These are phyloP conservation scores for Prunella vulgaris DNA, from an alignment of 257 asterid species.

Conservation along the genomic window DNA sequence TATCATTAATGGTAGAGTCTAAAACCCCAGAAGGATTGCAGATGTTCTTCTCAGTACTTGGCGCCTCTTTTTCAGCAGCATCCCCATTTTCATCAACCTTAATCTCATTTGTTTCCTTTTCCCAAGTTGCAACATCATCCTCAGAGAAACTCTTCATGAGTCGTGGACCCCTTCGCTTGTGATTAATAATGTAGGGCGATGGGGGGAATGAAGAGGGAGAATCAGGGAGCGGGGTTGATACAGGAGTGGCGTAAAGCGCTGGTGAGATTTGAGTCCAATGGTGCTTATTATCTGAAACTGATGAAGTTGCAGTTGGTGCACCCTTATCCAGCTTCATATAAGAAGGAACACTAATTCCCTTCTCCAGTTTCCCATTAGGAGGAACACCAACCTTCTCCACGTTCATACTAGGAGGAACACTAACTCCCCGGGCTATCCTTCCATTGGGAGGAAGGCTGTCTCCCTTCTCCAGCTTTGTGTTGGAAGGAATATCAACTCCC, in stretches of 20 bases:
- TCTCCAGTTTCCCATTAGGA: not conserved
- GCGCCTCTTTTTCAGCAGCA: slow-evolving; percentile 23
- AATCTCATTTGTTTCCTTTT: slow-evolving; percentile 28
- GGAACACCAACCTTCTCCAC: slow-evolving; percentile 37
- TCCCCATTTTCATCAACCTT: slow-evolving; percentile 38
- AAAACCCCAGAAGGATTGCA: slow-evolving; percentile 18
- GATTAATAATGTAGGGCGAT: slow-evolving; percentile 82
- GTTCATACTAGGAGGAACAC: slow-evolving; percentile 29
- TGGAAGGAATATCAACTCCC: slow-evolving; percentile 31
- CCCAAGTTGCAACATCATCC: slow-evolving; percentile 49
- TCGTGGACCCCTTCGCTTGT: slow-evolving; percentile 91
- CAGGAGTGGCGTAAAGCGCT: slow-evolving; percentile 84
- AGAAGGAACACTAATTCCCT: slow-evolving; percentile 3
- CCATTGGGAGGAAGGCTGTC: slow-evolving; percentile 26
- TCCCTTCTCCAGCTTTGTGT: slow-evolving; percentile 33
- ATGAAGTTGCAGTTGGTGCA: slow-evolving; percentile 21
- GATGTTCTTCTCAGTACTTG: slow-evolving; percentile 30
- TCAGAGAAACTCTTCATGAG: slow-evolving; percentile 77
- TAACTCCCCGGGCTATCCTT: slow-evolving; percentile 39
- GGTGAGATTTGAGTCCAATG: slow-evolving; percentile 88
- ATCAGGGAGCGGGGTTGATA: slow-evolving; percentile 83
- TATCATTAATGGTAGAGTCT: slow-evolving; percentile 25
- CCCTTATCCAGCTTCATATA: slow-evolving; percentile 26
- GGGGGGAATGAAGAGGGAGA: slow-evolving; percentile 86
- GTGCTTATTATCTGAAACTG: slow-evolving; percentile 37